A percentile compares a stretch with the other conserved stretches of the same genome.
Evolutionary conservation across 2,329 filamentous ascomycete genomes (phyloP).

Genomic region (Nemania diffusa): DNA sequence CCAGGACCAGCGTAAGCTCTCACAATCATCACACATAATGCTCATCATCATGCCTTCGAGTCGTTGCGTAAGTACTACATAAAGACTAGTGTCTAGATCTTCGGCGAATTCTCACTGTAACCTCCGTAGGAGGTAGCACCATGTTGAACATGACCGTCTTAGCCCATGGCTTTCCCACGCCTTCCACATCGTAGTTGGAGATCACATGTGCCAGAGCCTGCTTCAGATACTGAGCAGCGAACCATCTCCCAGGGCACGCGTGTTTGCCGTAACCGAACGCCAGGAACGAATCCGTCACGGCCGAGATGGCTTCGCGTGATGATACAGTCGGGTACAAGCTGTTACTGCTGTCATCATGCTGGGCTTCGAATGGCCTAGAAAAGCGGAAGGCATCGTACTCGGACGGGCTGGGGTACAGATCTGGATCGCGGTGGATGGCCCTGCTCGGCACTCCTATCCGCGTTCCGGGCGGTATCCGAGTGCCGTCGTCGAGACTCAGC

Average conservation of each 20-base stretch:
- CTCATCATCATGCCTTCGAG: no score
- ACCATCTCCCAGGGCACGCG: constrained; percentile 36
- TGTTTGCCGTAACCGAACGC: constrained; percentile 34
- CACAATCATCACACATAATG: no score
- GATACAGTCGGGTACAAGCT: no score
- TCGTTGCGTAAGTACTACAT: no score
- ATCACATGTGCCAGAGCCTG: constrained; percentile 26
- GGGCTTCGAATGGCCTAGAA: constrained; percentile 23
- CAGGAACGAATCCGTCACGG: neutral
- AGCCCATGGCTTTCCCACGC: no score
- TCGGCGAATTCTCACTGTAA: no score
- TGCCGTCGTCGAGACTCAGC: neutral
- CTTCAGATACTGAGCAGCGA: constrained; percentile 30
- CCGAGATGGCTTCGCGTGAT: neutral
- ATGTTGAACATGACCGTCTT: no score
- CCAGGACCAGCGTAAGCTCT: no score
- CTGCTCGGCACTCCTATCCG: constrained; percentile 20
- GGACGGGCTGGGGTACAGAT: constrained; percentile 8
- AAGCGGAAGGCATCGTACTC: constrained; percentile 32
- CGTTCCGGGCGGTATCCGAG: neutral
- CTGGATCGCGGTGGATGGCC: constrained; percentile 21
- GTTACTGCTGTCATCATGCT: no score
- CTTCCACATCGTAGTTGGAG: neutral
- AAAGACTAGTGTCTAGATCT: no score
- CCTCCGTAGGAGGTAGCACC: no score